Conservation (phyloP, 306 rosid genomes). For the Gastrolobium villosum region DNA sequence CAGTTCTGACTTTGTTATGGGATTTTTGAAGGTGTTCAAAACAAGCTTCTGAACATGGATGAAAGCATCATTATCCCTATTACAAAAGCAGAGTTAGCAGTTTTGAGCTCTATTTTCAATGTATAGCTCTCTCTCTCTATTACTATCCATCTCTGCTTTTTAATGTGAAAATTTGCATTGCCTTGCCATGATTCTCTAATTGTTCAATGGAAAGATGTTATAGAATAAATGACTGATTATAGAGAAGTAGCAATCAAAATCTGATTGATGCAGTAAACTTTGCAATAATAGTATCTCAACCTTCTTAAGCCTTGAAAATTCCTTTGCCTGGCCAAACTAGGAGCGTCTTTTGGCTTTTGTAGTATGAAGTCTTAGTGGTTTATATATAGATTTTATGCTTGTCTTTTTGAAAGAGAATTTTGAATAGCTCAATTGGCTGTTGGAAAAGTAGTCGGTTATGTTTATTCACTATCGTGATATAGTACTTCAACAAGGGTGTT, state of each 20-base stretch:
- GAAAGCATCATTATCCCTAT: constrained; percentile 82
- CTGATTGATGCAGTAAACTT: background rate
- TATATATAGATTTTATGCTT: constrained; percentile 24
- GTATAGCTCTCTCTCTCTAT: constrained; percentile 55
- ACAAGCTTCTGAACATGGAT: constrained; percentile 78
- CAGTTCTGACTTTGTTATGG: constrained; percentile 40
- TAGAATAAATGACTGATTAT: constrained; percentile 6
- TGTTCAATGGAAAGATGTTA: constrained; percentile 15
- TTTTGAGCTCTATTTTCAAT: constrained; percentile 80
- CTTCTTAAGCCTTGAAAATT: background rate
- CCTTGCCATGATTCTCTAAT: constrained; percentile 8
- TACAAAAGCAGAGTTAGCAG: constrained; percentile 84
- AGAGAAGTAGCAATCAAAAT: constrained; percentile 31
- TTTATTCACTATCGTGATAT: background rate
- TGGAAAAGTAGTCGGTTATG: background rate
- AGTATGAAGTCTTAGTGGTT: background rate
- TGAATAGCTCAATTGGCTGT: constrained; percentile 28
- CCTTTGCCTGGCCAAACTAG: constrained; percentile 34
- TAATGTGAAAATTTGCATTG: background rate
- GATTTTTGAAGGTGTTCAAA: constrained; percentile 76
- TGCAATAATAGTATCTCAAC: constrained; percentile 6
- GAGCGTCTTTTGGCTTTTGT: constrained; percentile 25
- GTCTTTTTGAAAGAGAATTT: background rate
- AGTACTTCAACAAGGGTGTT: background rate
- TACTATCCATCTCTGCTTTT: background rate